Evolutionary conservation across 768 basidiomycete genomes (phyloP).

Genomic region (Boletus insuetus): DNA sequence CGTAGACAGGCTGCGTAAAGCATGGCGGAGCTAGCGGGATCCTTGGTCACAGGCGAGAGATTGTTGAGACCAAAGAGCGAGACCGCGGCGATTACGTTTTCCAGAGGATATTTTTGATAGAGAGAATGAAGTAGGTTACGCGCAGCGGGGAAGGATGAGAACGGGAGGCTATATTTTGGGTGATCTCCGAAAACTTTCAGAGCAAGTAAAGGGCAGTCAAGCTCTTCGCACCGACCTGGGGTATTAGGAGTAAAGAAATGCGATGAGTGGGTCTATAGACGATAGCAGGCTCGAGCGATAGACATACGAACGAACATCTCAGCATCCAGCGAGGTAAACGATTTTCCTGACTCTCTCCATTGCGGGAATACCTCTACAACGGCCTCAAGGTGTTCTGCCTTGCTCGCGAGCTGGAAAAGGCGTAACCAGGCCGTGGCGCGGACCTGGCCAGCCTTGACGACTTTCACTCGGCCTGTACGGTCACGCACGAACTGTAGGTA

Average conservation of each 20-base stretch:
- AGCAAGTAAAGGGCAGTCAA: slow-evolving; percentile 53
- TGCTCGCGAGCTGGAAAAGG: slow-evolving; percentile 49
- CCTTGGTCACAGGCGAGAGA: slow-evolving; percentile 51
- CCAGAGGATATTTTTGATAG: slow-evolving; percentile 44
- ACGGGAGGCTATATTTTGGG: slow-evolving; percentile 54
- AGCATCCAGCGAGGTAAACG: slow-evolving; percentile 38
- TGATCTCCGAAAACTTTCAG: slow-evolving; percentile 61
- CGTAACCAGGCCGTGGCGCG: slow-evolving; percentile 48
- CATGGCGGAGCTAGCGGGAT: slow-evolving; percentile 56
- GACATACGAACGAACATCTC: slow-evolving; percentile 57
- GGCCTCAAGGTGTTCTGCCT: slow-evolving; percentile 46
- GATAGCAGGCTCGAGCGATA: not conserved
- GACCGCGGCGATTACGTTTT: slow-evolving; percentile 47
- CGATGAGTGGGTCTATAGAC: not conserved
- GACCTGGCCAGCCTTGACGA: slow-evolving; percentile 35
- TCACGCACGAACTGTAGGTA: slow-evolving; percentile 28
- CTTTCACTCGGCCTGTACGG: slow-evolving; percentile 29
- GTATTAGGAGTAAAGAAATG: not conserved
- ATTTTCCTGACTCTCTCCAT: slow-evolving; percentile 46
- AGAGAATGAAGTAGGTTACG: slow-evolving; percentile 59
- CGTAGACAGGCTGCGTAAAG: slow-evolving; percentile 55
- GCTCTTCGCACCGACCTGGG: slow-evolving; percentile 60
- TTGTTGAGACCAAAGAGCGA: slow-evolving; percentile 55
- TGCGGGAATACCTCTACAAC: slow-evolving; percentile 46
- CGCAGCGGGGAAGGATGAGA: slow-evolving; percentile 47